phyloP scores from a whole-genome alignment of 257 asterid species.

The Scutellaria barbata region DNA sequence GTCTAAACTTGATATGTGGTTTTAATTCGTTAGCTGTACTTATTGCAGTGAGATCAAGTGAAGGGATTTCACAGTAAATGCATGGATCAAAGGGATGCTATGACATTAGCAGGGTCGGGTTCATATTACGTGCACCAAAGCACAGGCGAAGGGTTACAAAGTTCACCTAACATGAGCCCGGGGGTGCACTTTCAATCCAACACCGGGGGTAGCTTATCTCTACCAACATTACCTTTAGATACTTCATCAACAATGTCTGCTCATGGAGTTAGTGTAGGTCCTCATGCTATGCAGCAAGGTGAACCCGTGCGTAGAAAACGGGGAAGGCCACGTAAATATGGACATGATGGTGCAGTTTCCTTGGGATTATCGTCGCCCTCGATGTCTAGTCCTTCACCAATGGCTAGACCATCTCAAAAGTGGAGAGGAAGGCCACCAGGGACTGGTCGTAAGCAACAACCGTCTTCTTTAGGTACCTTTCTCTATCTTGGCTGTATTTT shows the following conservation, averaged over 20 bases:
- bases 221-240: constrained; percentile 58
- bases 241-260: constrained; percentile 59
- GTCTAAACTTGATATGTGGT: constrained; percentile 10
- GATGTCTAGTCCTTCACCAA: constrained; percentile 48
- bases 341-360: constrained; percentile 60
- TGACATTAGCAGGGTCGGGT: constrained; percentile 44
- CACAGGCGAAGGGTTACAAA: constrained; percentile 44
- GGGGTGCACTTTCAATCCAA: constrained; percentile 57
- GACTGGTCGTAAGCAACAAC: constrained; percentile 64
- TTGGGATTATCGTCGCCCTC: constrained; percentile 52
- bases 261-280: constrained; percentile 57
- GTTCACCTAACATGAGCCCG: constrained; percentile 52
- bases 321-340: constrained; percentile 87
- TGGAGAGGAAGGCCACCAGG: constrained; percentile 83
- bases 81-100: constrained; percentile 60
- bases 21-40: not conserved
- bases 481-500: not conserved
- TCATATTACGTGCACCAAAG: constrained; percentile 48
- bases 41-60: constrained; percentile 35
- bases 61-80: constrained; percentile 33
- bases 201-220: constrained; percentile 50
- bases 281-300: constrained; percentile 55
- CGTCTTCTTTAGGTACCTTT: constrained; percentile 55
- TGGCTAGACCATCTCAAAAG: constrained; percentile 53
- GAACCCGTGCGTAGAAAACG: constrained; percentile 78